Evolutionary conservation across 2,329 filamentous ascomycete species (phyloP), one percentile per base, ranked within the genome.

Genomic region (Trichoderma guizhouense): DNA sequence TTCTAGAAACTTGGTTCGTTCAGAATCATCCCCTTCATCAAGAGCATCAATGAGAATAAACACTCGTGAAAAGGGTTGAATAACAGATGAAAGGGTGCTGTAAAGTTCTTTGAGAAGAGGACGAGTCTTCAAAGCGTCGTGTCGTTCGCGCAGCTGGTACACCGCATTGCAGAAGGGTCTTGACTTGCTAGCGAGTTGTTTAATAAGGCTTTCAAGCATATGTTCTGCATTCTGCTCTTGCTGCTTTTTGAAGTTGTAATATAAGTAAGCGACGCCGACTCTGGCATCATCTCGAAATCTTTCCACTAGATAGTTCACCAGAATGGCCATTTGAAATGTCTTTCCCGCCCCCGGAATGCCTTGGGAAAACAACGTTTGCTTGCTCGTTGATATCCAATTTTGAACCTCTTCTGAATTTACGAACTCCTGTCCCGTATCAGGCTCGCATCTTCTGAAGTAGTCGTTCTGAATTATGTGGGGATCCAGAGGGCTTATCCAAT

Each of bases 11-110:
- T 8, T 66, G 9, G n/a, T 32, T 11, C 28, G 39, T 2, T 43
- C 24, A 21, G 2, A 3, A 18, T 47, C 39, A 28, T 71, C 21
- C 2, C 32, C 64, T 60, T 71, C 62, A 15, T 71, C 69, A 8
- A 71, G 60, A 5, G 47, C 47, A 66, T 71, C 69, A 14, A 71
- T 39, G 18, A 71, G 34, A 12, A 71, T 65, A 18, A 36, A 71
- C 1, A 71, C 47, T 5, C 24, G 11, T 15, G 69, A 71, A 47
- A 43, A 71, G 2, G 39, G 24, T 4, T 53, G 39, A 1, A 26
- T n/a, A 24, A 66, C 14, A 11, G 12, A 3, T 2, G 9, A 7
- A 3, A 71, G 53, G 11, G 24, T 28, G 9, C 36, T 11, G 3
- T 34, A 26, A 5, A 71, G 21, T 18, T 66, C 61, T 4, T n/a